These are phyloP conservation scores for sweet orange (Citrus sinensis) DNA, from an alignment of 345 rosid genomes.

Conservation along the genomic window DNA sequence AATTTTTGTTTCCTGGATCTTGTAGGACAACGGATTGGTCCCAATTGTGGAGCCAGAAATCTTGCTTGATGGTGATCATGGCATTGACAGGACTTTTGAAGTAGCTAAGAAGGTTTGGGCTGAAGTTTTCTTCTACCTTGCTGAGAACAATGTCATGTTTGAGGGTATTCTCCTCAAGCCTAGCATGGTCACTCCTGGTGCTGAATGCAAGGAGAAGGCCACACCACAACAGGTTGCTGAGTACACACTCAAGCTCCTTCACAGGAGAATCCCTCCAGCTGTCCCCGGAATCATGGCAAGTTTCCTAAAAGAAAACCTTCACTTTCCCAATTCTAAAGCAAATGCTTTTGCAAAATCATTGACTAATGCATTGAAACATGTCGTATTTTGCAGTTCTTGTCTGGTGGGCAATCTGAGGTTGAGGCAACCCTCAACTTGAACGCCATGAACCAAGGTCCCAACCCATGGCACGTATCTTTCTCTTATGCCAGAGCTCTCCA, in stretches of 20 bases:
- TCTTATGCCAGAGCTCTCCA: constrained; percentile 96
- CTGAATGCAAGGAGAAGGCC: constrained; percentile 83
- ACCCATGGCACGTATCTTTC: constrained; percentile 98
- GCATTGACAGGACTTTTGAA: constrained; percentile 88
- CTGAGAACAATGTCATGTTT: constrained; percentile 92
- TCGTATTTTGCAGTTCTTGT: constrained; percentile 69
- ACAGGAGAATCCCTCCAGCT: constrained; percentile 78
- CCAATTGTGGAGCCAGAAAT: constrained; percentile 99
- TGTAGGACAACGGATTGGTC: constrained; percentile 91
- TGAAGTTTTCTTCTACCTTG: constrained; percentile 94
- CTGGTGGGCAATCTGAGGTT: constrained; percentile 98
- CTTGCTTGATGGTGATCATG: constrained; percentile 92
- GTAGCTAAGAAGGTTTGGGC: constrained; percentile 98
- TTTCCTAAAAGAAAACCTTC: neutral
- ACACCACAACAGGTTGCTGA: constrained; percentile 81
- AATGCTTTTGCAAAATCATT: neutral
- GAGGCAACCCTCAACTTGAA: constrained; percentile 96
- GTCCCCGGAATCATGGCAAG: constrained; percentile 99
- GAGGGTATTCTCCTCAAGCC: constrained; percentile 98
- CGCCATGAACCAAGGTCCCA: constrained; percentile 87
- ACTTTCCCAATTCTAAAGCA: neutral
- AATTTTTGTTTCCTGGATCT: constrained; percentile 9
- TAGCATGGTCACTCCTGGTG: constrained; percentile 99
- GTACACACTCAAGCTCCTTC: constrained; percentile 94
- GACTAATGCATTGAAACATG: neutral